Evolutionary conservation across 1,284 basidiomycete genomes (phyloP), one percentile per base, ranked within the genome.

Genomic region (Inonotus obliquus): DNA sequence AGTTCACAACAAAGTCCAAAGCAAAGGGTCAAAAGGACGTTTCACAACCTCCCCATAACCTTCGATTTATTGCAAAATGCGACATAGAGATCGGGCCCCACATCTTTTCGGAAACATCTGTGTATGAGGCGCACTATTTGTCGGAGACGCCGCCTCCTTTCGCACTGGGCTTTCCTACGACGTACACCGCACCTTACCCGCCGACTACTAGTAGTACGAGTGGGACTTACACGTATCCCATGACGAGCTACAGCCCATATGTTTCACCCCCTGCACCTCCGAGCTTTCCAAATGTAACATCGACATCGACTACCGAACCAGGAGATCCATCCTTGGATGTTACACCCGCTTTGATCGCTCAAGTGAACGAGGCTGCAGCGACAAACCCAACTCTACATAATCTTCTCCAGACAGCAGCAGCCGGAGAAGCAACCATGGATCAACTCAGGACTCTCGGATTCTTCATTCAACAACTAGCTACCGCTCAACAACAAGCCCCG

Each of bases 61-160:
- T 85, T 57, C 81, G 82, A 66, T 77, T 77, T 29, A 77, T 86
- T 41, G 87, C 86, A 41, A 82, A 78, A 70, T 91, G 84, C 69
- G 81, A 85, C 56, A 69, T 92, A 44, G 77, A 81, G 68, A 82
- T 92, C 37, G 89, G 89, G 6, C 89, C 89, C 10, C 88, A 89
- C 70, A 72, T 77, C 21, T 91, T 91, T 68, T 68, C 75, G 38
- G 82, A 85, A 38, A 89, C 87, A 0, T 75, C 79, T 0, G 76
- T 92, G 58, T 89, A 83, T 64, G 87, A 91, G 73, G 86, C 87
- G 11, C 80, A 84, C 66, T 86, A 85, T 69, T 70, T 57, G 17
- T 39, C 56, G 9, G 54, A 57, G 41, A 38, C 48, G 1, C 27
- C 48, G 1, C 27, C 51, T 7, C 51, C 11, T 11, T 52, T 11